Conservation (phyloP, 2,329 filamentous ascomycete genomes). For the Microdochium trichocladiopsis region DNA sequence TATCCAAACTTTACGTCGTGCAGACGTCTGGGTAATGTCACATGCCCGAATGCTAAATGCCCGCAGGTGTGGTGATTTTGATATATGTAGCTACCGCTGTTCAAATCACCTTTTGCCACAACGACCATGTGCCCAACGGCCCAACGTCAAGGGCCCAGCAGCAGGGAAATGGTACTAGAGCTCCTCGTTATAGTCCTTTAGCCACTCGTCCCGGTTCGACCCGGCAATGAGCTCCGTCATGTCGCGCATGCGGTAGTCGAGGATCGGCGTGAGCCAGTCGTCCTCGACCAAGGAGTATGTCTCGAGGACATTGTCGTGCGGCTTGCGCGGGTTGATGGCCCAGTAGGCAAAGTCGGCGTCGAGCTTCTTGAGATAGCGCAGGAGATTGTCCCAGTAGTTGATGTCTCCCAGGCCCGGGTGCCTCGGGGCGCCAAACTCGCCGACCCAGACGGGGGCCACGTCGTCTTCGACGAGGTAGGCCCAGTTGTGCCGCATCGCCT, state of each 20-base stretch:
- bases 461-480: conserved; percentile 52
- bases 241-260: conserved; percentile 57
- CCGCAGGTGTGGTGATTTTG: too few relatives aligned
- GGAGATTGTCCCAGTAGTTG: conserved; percentile 60
- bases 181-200: not conserved
- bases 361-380: conserved; percentile 47
- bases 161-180: too few relatives aligned
- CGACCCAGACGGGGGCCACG: conserved; percentile 59
- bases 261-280: conserved; percentile 55
- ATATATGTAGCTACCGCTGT: too few relatives aligned
- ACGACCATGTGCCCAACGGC: too few relatives aligned
- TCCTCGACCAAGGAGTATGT: conserved; percentile 55
- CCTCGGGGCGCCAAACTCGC: conserved; percentile 56
- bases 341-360: conserved; percentile 65
- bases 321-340: conserved; percentile 62
- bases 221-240: conserved; percentile 46
- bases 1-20: too few relatives aligned
- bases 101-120: too few relatives aligned
- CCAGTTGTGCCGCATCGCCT: conserved; percentile 60
- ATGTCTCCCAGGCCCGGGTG: conserved; percentile 46
- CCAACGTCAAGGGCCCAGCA: too few relatives aligned
- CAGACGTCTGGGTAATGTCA: too few relatives aligned
- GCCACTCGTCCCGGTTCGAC: conserved; percentile 2
- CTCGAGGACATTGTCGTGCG: conserved; percentile 48
- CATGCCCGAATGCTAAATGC: too few relatives aligned